Percentiles rank a stretch among this genome's conserved stretches.
These are phyloP conservation scores for Fusarium azukiicola DNA, from an alignment of 2,329 filamentous ascomycete genomes.

Conservation along the genomic window DNA sequence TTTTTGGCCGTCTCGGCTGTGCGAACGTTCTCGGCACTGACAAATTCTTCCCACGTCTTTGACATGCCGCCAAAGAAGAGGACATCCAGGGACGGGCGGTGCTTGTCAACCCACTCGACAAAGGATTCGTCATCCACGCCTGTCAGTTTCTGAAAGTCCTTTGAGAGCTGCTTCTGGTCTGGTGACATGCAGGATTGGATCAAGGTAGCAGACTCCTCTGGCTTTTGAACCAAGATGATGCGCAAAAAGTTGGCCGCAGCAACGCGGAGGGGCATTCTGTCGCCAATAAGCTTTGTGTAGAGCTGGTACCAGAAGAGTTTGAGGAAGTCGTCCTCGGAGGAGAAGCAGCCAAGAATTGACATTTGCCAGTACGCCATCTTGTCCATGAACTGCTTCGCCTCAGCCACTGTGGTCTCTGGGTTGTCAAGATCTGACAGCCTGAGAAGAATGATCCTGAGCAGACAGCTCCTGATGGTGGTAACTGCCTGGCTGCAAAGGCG, in stretches of 20 bases:
- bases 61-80: conserved; percentile 92
- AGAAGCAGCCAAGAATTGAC: conserved; percentile 89
- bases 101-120: conserved; percentile 91
- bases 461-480: conserved; percentile 86
- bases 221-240: conserved; percentile 96
- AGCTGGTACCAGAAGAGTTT: conserved; percentile 95
- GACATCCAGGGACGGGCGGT: conserved; percentile 88
- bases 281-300: conserved; percentile 92
- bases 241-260: conserved; percentile 93
- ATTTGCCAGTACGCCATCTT: conserved; percentile 98
- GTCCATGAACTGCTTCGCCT: conserved; percentile 87
- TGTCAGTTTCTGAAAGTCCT: conserved; percentile 90
- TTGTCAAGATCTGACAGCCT: conserved; percentile 92
- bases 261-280: conserved; percentile 82
- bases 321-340: conserved; percentile 89
- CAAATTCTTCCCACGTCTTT: conserved; percentile 93
- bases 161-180: conserved; percentile 86
- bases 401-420: conserved; percentile 75
- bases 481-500: conserved; percentile 94
- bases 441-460: conserved; percentile 89
- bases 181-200: conserved; percentile 85
- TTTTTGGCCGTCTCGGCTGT: conserved; percentile 87
- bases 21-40: conserved; percentile 88
- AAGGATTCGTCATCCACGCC: conserved; percentile 95
- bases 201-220: conserved; percentile 87